These are phyloP conservation scores for Cyclotella baltica DNA, from an alignment of 108 stramenopile genomes.

Conservation along the genomic window DNA sequence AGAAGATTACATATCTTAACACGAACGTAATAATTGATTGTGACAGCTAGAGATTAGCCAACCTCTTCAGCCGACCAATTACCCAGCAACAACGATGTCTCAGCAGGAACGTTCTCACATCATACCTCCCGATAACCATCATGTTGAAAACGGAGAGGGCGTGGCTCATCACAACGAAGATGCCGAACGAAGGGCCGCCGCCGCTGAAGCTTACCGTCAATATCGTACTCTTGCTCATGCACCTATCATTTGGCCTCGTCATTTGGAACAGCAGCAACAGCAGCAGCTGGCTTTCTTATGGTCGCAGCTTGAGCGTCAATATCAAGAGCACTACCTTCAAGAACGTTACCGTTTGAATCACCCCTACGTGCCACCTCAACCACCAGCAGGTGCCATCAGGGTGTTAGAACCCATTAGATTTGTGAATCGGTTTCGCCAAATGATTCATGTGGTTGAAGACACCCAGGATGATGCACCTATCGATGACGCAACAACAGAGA, in stretches of 20 bases:
- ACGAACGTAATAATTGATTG: too few species aligned
- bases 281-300: conserved; percentile 10
- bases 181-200: not conserved
- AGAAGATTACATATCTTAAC: too few species aligned
- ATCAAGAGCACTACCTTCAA: not conserved
- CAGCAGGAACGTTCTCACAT: not conserved
- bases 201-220: not conserved
- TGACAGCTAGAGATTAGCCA: too few species aligned
- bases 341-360: not conserved
- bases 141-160: not conserved
- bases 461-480: not conserved
- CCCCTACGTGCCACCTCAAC: not conserved
- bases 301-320: not conserved
- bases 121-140: not conserved
- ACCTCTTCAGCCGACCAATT: too few species aligned
- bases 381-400: not conserved
- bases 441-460: conserved; percentile 1
- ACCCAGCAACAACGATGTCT: too few species aligned
- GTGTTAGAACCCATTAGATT: not conserved
- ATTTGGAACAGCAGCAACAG: not conserved
- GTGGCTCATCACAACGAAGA: too few species aligned
- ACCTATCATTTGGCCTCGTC: not conserved
- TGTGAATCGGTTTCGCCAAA: not conserved
- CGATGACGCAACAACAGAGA: not conserved
- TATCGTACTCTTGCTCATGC: not conserved